These are phyloP conservation scores for Colletotrichum incanum DNA, from an alignment of 2,329 filamentous ascomycete genomes.

Conservation along the genomic window DNA sequence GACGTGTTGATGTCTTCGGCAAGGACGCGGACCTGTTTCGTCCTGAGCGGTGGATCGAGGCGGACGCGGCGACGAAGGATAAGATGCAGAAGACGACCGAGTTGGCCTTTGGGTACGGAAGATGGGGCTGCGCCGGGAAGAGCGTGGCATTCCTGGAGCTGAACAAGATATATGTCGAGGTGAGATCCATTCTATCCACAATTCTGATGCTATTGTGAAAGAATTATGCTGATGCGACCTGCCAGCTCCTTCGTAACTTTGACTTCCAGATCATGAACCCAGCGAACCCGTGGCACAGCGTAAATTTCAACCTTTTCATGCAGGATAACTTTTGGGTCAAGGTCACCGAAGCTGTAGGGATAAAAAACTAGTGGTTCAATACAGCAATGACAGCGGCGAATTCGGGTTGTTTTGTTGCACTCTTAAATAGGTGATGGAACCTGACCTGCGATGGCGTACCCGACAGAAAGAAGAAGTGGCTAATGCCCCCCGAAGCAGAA, in stretches of 20 bases:
- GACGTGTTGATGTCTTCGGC: slow-evolving; percentile 55
- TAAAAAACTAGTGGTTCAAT: background rate
- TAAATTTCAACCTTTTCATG: slow-evolving; percentile 50
- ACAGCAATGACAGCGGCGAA: background rate
- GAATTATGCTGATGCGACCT: background rate
- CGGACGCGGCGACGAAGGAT: slow-evolving; percentile 44
- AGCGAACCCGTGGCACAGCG: slow-evolving; percentile 50
- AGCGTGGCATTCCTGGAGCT: slow-evolving; percentile 60
- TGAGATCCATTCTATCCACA: slow-evolving; percentile 44
- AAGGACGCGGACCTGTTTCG: slow-evolving; percentile 59
- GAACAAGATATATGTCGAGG: slow-evolving; percentile 61
- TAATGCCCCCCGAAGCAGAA: no score
- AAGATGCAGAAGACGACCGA: slow-evolving; percentile 50
- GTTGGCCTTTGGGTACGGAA: slow-evolving; percentile 56
- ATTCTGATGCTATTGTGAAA: background rate
- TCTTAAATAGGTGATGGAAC: no score
- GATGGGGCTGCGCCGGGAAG: slow-evolving; percentile 52
- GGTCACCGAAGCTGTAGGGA: slow-evolving; percentile 33
- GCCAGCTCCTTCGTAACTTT: slow-evolving; percentile 48
- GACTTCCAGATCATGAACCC: slow-evolving; percentile 49
- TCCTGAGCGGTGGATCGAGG: slow-evolving; percentile 66
- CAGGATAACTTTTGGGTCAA: slow-evolving; percentile 47
- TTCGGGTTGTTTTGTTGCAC: background rate
- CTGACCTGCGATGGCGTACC: no score
- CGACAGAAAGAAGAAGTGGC: no score